Conservation (phyloP, 2,329 filamentous ascomycete species). For the Ceratocystis albifundus region DNA sequence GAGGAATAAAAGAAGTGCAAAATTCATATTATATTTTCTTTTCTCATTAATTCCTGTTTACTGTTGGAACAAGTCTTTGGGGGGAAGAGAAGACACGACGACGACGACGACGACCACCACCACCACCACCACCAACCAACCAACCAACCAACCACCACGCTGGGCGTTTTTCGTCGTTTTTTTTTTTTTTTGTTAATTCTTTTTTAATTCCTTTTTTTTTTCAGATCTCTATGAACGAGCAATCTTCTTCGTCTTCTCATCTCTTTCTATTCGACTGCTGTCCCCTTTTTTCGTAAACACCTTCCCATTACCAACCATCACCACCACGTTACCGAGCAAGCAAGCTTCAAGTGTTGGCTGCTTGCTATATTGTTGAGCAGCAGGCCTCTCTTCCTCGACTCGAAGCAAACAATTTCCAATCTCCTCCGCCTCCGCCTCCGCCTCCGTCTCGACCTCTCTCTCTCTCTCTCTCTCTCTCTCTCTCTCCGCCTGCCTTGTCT, state of each 20-base stretch:
- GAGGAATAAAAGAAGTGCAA: background rate
- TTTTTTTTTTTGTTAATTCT: background rate
- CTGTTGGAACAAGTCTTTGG: background rate
- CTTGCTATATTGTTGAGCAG: no score
- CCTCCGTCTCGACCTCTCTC: no score
- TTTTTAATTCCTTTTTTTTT: constrained; percentile 15
- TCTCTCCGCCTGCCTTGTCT: background rate
- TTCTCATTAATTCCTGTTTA: background rate
- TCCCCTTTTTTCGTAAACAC: background rate
- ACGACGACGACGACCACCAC: no score
- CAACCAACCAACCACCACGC: no score
- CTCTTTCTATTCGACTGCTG: background rate
- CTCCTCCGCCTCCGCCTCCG: background rate
- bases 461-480: no score
- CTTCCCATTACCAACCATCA: no score
- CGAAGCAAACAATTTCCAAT: background rate
- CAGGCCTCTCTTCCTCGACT: background rate
- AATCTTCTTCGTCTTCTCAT: background rate
- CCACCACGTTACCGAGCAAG: no score
- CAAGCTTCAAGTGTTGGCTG: no score
- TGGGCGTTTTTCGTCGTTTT: constrained; percentile 11
- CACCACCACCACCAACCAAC: no score
- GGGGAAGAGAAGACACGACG: background rate
- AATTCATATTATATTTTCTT: background rate
- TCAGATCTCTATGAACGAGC: background rate